phyloP scores from a whole-genome alignment of 208 protist species.

The Leptomonas seymouri region DNA sequence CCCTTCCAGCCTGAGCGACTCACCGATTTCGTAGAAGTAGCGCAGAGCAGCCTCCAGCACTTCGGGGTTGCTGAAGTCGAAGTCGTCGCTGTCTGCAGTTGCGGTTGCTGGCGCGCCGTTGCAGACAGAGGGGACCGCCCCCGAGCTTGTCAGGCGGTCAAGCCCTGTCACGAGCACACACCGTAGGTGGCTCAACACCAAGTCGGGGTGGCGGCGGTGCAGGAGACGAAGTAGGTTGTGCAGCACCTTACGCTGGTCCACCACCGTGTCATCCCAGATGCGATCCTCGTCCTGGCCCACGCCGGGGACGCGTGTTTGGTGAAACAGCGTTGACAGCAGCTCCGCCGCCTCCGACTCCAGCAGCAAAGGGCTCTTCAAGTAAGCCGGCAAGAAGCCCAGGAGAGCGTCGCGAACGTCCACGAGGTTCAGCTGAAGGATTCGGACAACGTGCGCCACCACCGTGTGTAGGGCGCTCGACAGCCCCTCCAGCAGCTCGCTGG shows the following conservation, averaged over 20 bases:
- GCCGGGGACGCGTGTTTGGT: constrained; percentile 47
- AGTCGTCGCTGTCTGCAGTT: constrained; percentile 5
- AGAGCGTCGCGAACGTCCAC: constrained; percentile 46
- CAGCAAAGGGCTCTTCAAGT: constrained; percentile 64
- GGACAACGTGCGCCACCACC: constrained; percentile 48
- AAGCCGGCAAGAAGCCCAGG: constrained; percentile 57
- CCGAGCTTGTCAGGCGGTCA: constrained; percentile 15
- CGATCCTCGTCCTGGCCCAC: constrained; percentile 42
- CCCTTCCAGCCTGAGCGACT: constrained; percentile 56
- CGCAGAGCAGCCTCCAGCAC: constrained; percentile 69
- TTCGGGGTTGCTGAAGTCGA: constrained; percentile 41
- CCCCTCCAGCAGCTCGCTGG: constrained; percentile 30
- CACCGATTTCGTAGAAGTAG: constrained; percentile 80
- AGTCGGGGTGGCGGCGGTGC: constrained; percentile 46
- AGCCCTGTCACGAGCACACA: constrained; percentile 27
- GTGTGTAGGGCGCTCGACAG: constrained; percentile 45
- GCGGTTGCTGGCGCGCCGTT: neutral
- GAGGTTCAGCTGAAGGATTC: constrained; percentile 37
- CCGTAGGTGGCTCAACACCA: constrained; percentile 59
- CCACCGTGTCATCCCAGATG: constrained; percentile 61
- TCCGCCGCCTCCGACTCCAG: constrained; percentile 49
- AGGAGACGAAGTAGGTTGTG: constrained; percentile 69
- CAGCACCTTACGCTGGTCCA: constrained; percentile 68
- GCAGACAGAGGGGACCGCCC: neutral
- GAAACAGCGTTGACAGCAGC: constrained; percentile 53